Evolutionary conservation across 2,329 filamentous ascomycete genomes (phyloP).

Genomic region (Seiridium cupressi): DNA sequence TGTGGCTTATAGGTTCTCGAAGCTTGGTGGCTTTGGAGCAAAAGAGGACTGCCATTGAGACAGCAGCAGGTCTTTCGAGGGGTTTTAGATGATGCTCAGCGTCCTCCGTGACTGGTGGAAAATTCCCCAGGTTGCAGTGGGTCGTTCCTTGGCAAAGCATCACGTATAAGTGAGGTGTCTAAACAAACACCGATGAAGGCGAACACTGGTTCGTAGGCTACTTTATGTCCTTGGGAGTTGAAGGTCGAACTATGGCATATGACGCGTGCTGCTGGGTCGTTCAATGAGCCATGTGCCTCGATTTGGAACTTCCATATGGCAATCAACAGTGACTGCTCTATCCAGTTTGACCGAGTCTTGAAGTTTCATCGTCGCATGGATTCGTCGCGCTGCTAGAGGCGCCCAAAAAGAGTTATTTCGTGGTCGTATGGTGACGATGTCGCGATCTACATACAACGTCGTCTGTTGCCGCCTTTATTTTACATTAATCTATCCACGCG

Average conservation of each 20-base stretch:
- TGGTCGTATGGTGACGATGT: no score
- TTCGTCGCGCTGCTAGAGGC: no score
- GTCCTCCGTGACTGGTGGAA: conserved; percentile 4
- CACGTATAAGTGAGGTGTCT: not conserved
- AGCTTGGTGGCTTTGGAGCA: not conserved
- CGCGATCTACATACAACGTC: no score
- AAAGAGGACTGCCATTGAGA: not conserved
- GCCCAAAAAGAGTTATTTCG: no score
- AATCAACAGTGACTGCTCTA: no score
- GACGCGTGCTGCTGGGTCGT: not conserved
- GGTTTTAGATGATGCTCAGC: not conserved
- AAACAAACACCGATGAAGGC: not conserved
- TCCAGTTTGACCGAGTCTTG: not conserved
- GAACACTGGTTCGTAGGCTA: not conserved
- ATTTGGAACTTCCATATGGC: no score
- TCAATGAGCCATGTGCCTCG: not conserved
- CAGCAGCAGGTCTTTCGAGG: not conserved
- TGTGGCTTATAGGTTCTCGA: not conserved
- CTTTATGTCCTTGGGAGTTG: not conserved
- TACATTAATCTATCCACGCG: no score
- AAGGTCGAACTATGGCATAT: no score
- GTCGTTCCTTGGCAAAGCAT: conserved; percentile 3
- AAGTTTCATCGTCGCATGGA: not conserved
- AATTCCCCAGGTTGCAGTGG: not conserved
- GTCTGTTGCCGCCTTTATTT: no score